These are phyloP conservation scores for Theobroma grandiflorum DNA, from an alignment of 441 rosid genomes.

Conservation along the genomic window DNA sequence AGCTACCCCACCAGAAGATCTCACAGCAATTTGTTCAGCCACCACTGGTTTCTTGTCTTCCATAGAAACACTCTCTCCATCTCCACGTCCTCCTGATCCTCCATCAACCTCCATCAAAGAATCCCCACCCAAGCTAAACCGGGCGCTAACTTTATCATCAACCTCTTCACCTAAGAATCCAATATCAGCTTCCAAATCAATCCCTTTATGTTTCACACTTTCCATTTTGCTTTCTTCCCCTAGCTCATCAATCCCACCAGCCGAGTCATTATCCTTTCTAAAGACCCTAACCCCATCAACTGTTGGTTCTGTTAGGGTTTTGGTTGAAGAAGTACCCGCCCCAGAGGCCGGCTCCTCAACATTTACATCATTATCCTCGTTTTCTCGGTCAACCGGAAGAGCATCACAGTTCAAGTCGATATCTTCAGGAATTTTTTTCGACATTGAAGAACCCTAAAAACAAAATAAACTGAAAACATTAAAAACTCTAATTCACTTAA, in stretches of 20 bases:
- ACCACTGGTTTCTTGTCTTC: constrained; percentile 26
- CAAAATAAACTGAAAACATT: not conserved
- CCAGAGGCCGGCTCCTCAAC: constrained; percentile 12
- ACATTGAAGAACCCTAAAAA: constrained; percentile 46
- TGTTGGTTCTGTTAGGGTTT: constrained; percentile 45
- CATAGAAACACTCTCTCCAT: constrained; percentile 27
- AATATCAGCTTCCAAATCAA: constrained; percentile 39
- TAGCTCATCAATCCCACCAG: constrained; percentile 17
- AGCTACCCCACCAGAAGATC: constrained; percentile 25
- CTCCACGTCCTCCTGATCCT: not conserved
- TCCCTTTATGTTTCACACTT: constrained; percentile 32
- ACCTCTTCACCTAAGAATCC: constrained; percentile 30
- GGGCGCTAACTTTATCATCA: not conserved
- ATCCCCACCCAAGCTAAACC: constrained; percentile 27
- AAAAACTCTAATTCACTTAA: not conserved
- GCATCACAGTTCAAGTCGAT: constrained; percentile 52
- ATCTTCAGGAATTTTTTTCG: constrained; percentile 39
- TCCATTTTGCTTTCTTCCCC: constrained; percentile 32
- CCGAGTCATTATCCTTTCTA: constrained; percentile 20
- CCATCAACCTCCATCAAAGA: constrained; percentile 22
- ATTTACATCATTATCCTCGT: constrained; percentile 32
- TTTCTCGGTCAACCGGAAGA: constrained; percentile 35
- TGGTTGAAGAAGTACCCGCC: constrained; percentile 31
- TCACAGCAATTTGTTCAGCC: constrained; percentile 28
- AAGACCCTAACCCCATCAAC: constrained; percentile 30